These are phyloP conservation scores for Endoconidiophora laricicola DNA, from an alignment of 2,329 filamentous ascomycete genomes.

Conservation along the genomic window DNA sequence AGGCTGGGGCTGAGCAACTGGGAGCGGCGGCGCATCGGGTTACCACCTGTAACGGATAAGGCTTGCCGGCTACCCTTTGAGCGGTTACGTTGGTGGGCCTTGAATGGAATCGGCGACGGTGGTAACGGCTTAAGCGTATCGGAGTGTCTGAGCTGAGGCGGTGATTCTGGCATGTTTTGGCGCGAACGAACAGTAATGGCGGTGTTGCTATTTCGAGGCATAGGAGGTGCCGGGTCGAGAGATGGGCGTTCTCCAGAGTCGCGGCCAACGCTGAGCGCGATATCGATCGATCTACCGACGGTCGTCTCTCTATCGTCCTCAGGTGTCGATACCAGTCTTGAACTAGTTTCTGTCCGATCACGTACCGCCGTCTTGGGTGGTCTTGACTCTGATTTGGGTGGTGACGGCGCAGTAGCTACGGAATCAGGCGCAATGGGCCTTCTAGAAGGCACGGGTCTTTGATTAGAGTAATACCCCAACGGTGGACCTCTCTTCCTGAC, in stretches of 20 bases:
- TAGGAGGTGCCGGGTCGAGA: conserved; percentile 14
- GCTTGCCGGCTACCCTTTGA: conserved; percentile 7
- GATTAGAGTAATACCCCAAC: conserved; percentile 4
- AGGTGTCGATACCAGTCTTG: not conserved
- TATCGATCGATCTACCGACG: not conserved
- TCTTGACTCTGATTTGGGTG: not conserved
- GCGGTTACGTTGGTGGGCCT: conserved; percentile 2
- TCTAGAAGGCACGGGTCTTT: conserved; percentile 8
- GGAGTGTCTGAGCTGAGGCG: conserved; percentile 13
- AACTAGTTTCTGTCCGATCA: not conserved
- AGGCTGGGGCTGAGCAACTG: conserved; percentile 30
- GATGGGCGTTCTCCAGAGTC: not conserved
- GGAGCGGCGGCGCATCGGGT: conserved; percentile 1
- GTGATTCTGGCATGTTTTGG: conserved; percentile 12
- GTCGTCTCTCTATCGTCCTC: not conserved
- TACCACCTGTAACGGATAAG: not conserved
- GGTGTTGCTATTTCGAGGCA: conserved; percentile 14
- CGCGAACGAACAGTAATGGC: conserved; percentile 1
- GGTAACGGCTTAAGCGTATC: conserved; percentile 2
- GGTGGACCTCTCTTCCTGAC: conserved; percentile 8
- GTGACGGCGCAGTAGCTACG: not conserved
- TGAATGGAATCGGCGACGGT: conserved; percentile 6
- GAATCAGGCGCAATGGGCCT: conserved; percentile 3
- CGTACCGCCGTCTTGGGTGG: not conserved
- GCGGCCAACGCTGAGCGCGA: not conserved